phyloP scores from a whole-genome alignment of 2,329 filamentous ascomycete species.

The Penicillium olsonii region DNA sequence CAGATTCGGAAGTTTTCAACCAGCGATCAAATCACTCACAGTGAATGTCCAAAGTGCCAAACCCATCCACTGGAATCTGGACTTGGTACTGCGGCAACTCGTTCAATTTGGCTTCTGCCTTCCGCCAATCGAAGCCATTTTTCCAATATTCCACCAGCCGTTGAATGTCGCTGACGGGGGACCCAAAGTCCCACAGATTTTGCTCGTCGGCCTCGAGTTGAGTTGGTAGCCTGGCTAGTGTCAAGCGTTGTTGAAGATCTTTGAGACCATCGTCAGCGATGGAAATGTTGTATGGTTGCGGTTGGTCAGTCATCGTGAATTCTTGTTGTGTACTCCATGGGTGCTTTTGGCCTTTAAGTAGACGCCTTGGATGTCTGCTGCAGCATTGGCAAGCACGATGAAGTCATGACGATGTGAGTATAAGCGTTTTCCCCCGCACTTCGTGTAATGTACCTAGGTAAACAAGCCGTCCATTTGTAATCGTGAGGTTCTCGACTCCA shows the following conservation, averaged over 20 bases:
- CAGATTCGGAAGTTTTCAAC: not conserved
- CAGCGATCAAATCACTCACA: constrained; percentile 35
- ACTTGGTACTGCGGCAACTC: constrained; percentile 61
- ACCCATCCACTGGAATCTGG: constrained; percentile 57
- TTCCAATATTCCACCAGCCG: constrained; percentile 61
- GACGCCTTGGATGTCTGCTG: not conserved
- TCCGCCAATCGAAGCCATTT: constrained; percentile 61
- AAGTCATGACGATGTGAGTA: not conserved
- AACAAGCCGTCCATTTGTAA: constrained; percentile 3
- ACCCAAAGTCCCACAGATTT: constrained; percentile 22
- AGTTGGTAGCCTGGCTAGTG: constrained; percentile 15
- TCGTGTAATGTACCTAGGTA: not conserved
- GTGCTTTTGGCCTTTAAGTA: not conserved
- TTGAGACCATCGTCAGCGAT: constrained; percentile 16
- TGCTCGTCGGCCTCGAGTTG: constrained; percentile 21
- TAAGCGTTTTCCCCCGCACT: not conserved
- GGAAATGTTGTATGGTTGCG: constrained; percentile 16
- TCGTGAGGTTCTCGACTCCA: not conserved
- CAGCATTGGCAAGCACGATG: not conserved
- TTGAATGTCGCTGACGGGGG: constrained; percentile 30
- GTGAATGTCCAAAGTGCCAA: constrained; percentile 62
- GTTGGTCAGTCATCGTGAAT: constrained; percentile 12
- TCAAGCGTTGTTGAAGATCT: constrained; percentile 22
- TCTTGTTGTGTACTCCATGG: too few species aligned
- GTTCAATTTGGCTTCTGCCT: constrained; percentile 62